phyloP scores from a whole-genome alignment of 345 rosid genomes.

The Noccaea bulbosa region DNA sequence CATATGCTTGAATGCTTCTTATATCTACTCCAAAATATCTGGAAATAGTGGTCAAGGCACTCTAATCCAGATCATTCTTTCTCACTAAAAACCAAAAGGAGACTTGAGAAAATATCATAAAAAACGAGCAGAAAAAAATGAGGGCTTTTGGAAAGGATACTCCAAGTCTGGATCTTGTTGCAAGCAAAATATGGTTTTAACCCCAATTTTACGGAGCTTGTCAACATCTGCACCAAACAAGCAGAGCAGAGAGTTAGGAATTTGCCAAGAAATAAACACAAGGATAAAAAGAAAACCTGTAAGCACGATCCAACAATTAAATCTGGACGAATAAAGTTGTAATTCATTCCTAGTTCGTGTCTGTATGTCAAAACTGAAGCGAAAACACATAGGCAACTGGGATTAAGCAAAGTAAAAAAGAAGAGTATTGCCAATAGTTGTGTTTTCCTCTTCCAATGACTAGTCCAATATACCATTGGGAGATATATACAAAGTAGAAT shows the following conservation, averaged over 20 bases:
- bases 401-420: background rate
- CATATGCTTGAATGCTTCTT: conserved; percentile 71
- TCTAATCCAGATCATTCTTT: conserved; percentile 9
- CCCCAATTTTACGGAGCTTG: conserved; percentile 81
- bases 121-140: background rate
- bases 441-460: no score
- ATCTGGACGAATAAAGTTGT: conserved; percentile 82
- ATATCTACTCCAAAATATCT: conserved; percentile 97
- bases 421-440: background rate
- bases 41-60: conserved; percentile 54
- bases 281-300: no score
- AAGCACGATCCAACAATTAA: conserved; percentile 95
- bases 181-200: conserved; percentile 91
- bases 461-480: no score
- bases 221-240: conserved; percentile 64
- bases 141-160: conserved; percentile 57
- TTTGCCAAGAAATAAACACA: background rate
- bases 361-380: conserved; percentile 89
- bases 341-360: conserved; percentile 94
- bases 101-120: background rate
- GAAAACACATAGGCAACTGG: conserved; percentile 27
- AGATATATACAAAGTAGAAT: background rate
- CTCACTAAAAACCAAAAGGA: background rate
- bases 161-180: conserved; percentile 95
- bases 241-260: conserved; percentile 18